Percentiles rank a stretch among this genome's conserved stretches.
Evolutionary conservation across 164 flowering plant species (phyloP).

Genomic region (Nelumbo lutea): DNA sequence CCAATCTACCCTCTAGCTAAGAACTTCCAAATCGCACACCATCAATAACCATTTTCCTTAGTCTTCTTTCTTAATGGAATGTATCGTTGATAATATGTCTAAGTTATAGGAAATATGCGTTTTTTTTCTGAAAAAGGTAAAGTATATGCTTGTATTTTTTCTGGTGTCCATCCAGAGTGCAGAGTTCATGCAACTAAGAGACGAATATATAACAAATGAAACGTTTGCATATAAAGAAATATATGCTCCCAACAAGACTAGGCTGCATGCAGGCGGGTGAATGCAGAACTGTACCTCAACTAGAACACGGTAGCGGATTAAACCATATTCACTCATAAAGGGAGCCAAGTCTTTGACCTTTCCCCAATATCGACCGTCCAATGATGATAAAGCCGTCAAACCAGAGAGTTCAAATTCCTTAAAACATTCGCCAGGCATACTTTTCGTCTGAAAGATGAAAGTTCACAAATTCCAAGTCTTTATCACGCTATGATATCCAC

Average conservation of each 20-base stretch:
- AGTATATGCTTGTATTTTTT: no score
- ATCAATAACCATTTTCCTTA: no score
- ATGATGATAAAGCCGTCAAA: constrained; percentile 71
- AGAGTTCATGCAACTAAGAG: background rate
- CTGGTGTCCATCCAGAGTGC: no score
- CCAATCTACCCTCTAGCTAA: no score
- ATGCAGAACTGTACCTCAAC: constrained; percentile 65
- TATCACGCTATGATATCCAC: background rate
- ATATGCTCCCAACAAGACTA: background rate
- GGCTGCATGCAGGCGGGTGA: background rate
- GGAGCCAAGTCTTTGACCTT: constrained; percentile 87
- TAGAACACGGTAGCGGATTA: constrained; percentile 67
- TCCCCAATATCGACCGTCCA: constrained; percentile 90
- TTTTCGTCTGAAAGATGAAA: constrained; percentile 30
- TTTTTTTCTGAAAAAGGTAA: no score
- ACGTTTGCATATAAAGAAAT: background rate
- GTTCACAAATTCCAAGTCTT: background rate
- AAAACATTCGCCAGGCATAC: constrained; percentile 16
- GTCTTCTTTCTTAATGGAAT: no score
- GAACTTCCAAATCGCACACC: no score
- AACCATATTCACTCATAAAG: constrained; percentile 77
- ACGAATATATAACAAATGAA: background rate
- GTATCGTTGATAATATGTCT: no score
- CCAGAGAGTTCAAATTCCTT: constrained; percentile 47
- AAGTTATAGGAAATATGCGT: no score